A percentile compares a stretch with the other conserved stretches of the same genome.
phyloP scores from a whole-genome alignment of 495 filamentous ascomycete genomes.

The Trichoderma orchidacearum region DNA sequence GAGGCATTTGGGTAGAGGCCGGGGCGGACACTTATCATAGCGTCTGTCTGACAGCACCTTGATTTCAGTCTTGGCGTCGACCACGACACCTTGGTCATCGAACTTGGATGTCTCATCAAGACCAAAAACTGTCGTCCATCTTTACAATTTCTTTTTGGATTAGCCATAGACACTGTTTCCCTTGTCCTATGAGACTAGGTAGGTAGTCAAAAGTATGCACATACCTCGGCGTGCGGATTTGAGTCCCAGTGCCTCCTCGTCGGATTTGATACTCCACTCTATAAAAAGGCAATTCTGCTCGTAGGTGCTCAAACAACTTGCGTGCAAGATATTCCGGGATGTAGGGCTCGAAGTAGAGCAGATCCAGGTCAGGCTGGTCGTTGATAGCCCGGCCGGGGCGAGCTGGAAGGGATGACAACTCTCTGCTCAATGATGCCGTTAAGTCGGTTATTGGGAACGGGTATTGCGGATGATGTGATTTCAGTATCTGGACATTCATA shows the following conservation, averaged over 20 bases:
- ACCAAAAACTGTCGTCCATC: slow-evolving; percentile 56
- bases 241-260: slow-evolving; percentile 38
- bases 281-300: slow-evolving; percentile 53
- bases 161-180: neutral
- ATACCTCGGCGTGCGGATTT: slow-evolving; percentile 49
- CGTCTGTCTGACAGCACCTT: slow-evolving; percentile 23
- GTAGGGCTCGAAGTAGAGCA: slow-evolving; percentile 57
- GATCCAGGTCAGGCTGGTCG: slow-evolving; percentile 49
- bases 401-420: slow-evolving; percentile 17
- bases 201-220: neutral
- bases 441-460: slow-evolving; percentile 48
- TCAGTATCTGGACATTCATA: neutral
- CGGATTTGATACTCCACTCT: slow-evolving; percentile 57
- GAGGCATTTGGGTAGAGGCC: slow-evolving; percentile 55
- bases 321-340: slow-evolving; percentile 34
- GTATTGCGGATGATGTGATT: slow-evolving; percentile 41
- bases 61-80: slow-evolving; percentile 31
- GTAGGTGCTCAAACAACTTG: slow-evolving; percentile 52
- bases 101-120: slow-evolving; percentile 46
- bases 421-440: slow-evolving; percentile 18
- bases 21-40: slow-evolving; percentile 41
- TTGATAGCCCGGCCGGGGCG: slow-evolving; percentile 30
- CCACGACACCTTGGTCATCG: slow-evolving; percentile 21
- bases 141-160: neutral
- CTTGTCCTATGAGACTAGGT: neutral